A percentile compares a stretch with the other conserved stretches of the same genome.
phyloP scores from a whole-genome alignment of 768 basidiomycete species.

The Auriculariales sp. region DNA sequence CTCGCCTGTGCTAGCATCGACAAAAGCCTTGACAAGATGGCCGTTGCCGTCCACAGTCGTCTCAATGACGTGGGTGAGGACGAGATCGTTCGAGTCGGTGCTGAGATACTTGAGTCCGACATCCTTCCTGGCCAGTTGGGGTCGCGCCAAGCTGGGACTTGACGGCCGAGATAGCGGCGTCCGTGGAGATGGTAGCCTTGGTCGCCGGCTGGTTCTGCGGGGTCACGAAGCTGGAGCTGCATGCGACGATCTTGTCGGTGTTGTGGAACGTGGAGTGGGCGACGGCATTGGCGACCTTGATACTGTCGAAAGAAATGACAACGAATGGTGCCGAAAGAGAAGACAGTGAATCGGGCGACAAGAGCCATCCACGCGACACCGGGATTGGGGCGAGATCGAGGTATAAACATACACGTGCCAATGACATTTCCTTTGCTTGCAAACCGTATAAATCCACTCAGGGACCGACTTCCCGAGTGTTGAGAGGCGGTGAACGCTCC shows the following conservation, averaged over 20 bases:
- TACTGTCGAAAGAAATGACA: slow-evolving; percentile 21
- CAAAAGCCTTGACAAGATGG: slow-evolving; percentile 42
- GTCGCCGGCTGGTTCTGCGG: slow-evolving; percentile 18
- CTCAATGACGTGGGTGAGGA: slow-evolving; percentile 28
- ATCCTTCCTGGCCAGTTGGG: slow-evolving; percentile 25
- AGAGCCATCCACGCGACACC: too few relatives aligned
- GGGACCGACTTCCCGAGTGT: too few relatives aligned
- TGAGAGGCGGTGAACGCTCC: too few relatives aligned
- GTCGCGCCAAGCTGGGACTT: slow-evolving; percentile 24
- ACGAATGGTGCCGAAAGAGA: too few relatives aligned
- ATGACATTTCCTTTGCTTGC: too few relatives aligned
- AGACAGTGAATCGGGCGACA: too few relatives aligned
- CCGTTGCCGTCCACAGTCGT: slow-evolving; percentile 26
- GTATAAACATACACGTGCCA: too few relatives aligned
- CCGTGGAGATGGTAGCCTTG: slow-evolving; percentile 21
- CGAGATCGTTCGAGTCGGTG: slow-evolving; percentile 22
- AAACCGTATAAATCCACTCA: too few relatives aligned
- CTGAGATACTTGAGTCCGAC: slow-evolving; percentile 27
- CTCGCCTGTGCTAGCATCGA: slow-evolving; percentile 40
- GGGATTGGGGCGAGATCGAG: too few relatives aligned
- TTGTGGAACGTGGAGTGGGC: slow-evolving; percentile 30
- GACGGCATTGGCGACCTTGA: slow-evolving; percentile 25
- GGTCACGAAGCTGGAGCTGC: slow-evolving; percentile 33
- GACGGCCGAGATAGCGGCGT: slow-evolving; percentile 22
- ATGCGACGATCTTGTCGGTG: slow-evolving; percentile 24